Evolutionary conservation across 1,284 basidiomycete genomes (phyloP).

Genomic region (Cutaneotrichosporon cavernicola): DNA sequence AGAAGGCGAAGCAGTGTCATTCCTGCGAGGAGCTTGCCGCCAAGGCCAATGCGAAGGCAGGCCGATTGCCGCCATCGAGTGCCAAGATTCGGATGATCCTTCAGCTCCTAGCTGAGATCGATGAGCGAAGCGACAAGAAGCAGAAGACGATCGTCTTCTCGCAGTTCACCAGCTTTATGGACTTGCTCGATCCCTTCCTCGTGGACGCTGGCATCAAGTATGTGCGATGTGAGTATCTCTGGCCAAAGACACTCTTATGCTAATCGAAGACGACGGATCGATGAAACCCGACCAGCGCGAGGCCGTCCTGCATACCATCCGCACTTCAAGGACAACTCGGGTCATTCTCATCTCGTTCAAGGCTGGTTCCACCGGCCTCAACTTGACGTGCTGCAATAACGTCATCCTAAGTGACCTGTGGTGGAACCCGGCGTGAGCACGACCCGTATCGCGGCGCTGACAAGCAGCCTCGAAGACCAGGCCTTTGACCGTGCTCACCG

Average conservation of each 20-base stretch:
- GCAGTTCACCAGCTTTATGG: constrained; percentile 83
- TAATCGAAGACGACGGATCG: constrained; percentile 71
- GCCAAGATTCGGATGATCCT: constrained; percentile 87
- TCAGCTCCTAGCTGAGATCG: constrained; percentile 67
- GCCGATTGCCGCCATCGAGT: constrained; percentile 62
- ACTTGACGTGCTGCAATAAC: constrained; percentile 90
- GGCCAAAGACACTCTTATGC: not conserved
- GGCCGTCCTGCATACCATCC: constrained; percentile 70
- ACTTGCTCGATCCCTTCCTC: constrained; percentile 82
- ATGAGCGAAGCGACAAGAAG: constrained; percentile 60
- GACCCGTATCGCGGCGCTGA: not conserved
- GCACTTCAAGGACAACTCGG: constrained; percentile 59
- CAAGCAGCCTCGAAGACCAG: constrained; percentile 66
- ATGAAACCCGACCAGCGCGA: constrained; percentile 78
- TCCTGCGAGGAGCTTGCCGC: constrained; percentile 55
- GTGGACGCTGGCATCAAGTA: constrained; percentile 64
- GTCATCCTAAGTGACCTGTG: constrained; percentile 90
- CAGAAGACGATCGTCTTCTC: constrained; percentile 81
- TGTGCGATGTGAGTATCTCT: constrained; percentile 71
- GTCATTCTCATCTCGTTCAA: constrained; percentile 97
- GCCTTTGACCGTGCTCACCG: constrained; percentile 90
- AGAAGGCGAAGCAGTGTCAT: constrained; percentile 57
- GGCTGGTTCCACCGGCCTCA: constrained; percentile 88
- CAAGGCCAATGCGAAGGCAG: constrained; percentile 1
- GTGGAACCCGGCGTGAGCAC: constrained; percentile 76